Base-by-base conservation (phyloP, 225 moss, liverwort and hornwort genomes). In the Sphagnum tenellum region DNA sequence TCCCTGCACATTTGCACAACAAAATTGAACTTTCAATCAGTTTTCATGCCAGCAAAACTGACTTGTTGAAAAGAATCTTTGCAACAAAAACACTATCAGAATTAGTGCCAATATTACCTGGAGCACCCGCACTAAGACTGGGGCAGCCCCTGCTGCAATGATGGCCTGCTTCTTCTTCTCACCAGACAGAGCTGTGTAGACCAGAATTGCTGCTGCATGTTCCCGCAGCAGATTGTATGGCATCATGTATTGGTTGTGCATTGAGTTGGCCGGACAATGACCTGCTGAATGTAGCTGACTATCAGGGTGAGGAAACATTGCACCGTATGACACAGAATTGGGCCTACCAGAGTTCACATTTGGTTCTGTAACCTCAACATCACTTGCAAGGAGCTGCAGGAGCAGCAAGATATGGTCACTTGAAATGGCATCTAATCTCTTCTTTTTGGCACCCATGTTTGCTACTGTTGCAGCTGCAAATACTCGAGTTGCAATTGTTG, bases 391-490 rank as follows among this genome's bases (percentile, higher is more conserved):
- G 44, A 82, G 3, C 71, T 81, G 73, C 14, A 88, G 62, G 4
- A 91, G 62, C 9, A 86, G 7, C 44, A 72, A 66, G 0, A 91
- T 72, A 44, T 88, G 71, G 3, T 86, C 63, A 4, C 3, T 69
- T 47, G 91, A 82, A 12, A 82, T 9, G 0, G 58, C 13, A 44
- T 88, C 75, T 4, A 91, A 58, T 58, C 56, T 81, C 72, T 84
- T 91, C 46, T 75, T 80, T 29, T 75, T 75, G 3, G 88, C 86
- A 77, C 91, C 91, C 65, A 91, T 69, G 12, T 82, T 91, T 69
- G 91, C 91, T 55, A 91, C 47, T n/a, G 84, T 78, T 57, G 84
- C 82, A 47, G 77, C 78, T 61, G 68, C 78, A n/a, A 80, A 73
- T 47, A 86, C 77, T 65, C 64, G 76, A 52, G 75, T 82, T 2